Percentiles rank a stretch among this genome's conserved stretches.
Evolutionary conservation across 805 yeast genomes (phyloP).

Genomic region (Hemisphaericaspora nanyangensis): DNA sequence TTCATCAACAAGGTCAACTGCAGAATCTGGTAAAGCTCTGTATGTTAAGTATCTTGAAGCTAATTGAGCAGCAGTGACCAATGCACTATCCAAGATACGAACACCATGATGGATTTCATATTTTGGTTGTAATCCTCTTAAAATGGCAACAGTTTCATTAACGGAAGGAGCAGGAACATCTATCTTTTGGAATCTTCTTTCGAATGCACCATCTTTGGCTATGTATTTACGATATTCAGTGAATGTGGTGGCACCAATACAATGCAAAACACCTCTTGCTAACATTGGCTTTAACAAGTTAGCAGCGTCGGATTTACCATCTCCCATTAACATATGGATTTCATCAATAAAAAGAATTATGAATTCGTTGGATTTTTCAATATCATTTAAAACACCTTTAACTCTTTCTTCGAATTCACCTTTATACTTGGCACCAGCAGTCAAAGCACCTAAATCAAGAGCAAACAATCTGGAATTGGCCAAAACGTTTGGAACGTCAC

Average conservation of each 20-base stretch:
- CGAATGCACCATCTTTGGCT: constrained; percentile 97
- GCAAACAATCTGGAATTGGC: constrained; percentile 80
- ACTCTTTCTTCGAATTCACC: constrained; percentile 98
- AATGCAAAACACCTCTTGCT: constrained; percentile 93
- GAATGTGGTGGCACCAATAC: constrained; percentile 97
- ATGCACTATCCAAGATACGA: constrained; percentile 88
- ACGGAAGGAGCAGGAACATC: constrained; percentile 94
- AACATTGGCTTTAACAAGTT: constrained; percentile 94
- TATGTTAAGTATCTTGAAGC: constrained; percentile 94
- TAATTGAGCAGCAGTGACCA: constrained; percentile 89
- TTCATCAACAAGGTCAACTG: constrained; percentile 94
- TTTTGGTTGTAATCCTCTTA: constrained; percentile 92
- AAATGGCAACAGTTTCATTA: constrained; percentile 89
- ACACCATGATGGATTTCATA: constrained; percentile 98
- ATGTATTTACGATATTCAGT: constrained; percentile 90
- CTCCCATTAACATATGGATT: constrained; percentile 99
- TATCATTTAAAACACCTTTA: constrained; percentile 93
- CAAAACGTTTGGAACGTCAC: constrained; percentile 88
- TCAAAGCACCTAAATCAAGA: constrained; percentile 90
- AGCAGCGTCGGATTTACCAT: constrained; percentile 96
- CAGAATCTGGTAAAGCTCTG: constrained; percentile 94
- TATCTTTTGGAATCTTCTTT: constrained; percentile 95
- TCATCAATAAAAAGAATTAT: constrained; percentile 94
- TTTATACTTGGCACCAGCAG: constrained; percentile 98
- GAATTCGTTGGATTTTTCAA: constrained; percentile 81